Base-by-base conservation (phyloP, 1,139 yeast species). In the Arxiozyma heterogenica region DNA sequence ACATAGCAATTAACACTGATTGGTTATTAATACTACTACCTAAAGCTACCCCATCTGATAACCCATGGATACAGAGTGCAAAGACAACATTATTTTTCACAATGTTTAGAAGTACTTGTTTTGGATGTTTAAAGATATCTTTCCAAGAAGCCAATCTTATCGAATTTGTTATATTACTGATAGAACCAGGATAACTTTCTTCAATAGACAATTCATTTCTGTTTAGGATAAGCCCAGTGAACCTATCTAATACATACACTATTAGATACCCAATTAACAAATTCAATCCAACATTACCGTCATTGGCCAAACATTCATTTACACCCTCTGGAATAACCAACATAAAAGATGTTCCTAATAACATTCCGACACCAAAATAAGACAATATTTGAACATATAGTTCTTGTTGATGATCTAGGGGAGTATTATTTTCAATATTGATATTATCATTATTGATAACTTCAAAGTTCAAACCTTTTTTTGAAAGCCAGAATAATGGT, bases 1-100 rank as follows among this genome's bases (percentile, higher is more conserved):
- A 71, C 57, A 80, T 72, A 5, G 80, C 64, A 15, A 80, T 61
- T 27, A 76, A 73, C 47, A 82, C 64, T 0, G 77, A 66, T 3
- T 73, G 69, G 48, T 74, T 71, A 4, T 75, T 72, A 1, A 77
- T 72, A 0, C 84, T 72, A 0, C 83, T 75, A 0, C 86, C 86
- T 47, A 83, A 68, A 0, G 85, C 79, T n/a, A 83, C 70, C 2
- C 89, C 89, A 62, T 83, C 89, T 1, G 83, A 75, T 9, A 79
- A 59, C 0, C 84, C 81, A 64, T 83, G 89, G 3, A 83, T 71
- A 1, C 82, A 64, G 20, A 83, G 69, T 0, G 86, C 86, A 41
- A 82, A 65, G 0, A 84, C 81, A 15, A 79, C 73, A 2, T 84
- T 73, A 25, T 67, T 69, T 41, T 59, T 58, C 20, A 65, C 34